Evolutionary conservation across 768 basidiomycete species (phyloP).

Genomic region (Pleurotus sapidus): DNA sequence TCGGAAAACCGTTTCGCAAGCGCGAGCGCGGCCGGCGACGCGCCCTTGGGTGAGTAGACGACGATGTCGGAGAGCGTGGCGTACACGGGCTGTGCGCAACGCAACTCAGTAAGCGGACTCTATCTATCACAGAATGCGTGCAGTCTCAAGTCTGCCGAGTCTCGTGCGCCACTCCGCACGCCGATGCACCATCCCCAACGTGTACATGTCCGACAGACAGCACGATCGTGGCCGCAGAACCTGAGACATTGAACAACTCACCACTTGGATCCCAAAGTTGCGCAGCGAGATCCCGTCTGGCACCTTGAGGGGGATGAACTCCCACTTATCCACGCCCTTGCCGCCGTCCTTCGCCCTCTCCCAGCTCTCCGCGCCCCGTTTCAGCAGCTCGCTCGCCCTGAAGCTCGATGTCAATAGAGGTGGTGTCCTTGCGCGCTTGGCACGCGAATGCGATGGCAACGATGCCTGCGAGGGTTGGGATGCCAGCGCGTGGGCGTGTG

Average conservation of each 20-base stretch:
- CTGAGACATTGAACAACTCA: constrained; percentile 37
- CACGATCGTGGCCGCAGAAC: background rate
- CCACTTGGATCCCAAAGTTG: constrained; percentile 88
- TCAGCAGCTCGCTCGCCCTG: constrained; percentile 35
- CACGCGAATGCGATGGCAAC: background rate
- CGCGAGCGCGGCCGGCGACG: constrained; percentile 48
- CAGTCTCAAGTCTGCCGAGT: too few relatives aligned
- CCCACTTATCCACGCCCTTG: constrained; percentile 38
- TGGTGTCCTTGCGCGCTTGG: background rate
- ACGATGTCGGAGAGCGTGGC: constrained; percentile 88
- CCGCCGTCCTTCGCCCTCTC: constrained; percentile 10
- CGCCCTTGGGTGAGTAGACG: constrained; percentile 77
- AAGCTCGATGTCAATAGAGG: constrained; percentile 40
- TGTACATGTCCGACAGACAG: too few relatives aligned
- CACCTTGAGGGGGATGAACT: constrained; percentile 68
- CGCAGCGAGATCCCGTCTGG: constrained; percentile 82
- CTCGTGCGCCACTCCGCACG: too few relatives aligned
- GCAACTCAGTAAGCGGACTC: background rate
- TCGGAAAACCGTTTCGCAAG: constrained; percentile 65
- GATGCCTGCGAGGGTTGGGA: background rate
- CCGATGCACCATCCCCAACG: too few relatives aligned
- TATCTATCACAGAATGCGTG: too few relatives aligned
- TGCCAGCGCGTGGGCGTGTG: background rate
- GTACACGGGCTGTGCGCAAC: constrained; percentile 63
- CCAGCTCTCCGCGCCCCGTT: constrained; percentile 15